Base-by-base conservation (phyloP, 441 rosid genomes). In the Kokia cookei region DNA sequence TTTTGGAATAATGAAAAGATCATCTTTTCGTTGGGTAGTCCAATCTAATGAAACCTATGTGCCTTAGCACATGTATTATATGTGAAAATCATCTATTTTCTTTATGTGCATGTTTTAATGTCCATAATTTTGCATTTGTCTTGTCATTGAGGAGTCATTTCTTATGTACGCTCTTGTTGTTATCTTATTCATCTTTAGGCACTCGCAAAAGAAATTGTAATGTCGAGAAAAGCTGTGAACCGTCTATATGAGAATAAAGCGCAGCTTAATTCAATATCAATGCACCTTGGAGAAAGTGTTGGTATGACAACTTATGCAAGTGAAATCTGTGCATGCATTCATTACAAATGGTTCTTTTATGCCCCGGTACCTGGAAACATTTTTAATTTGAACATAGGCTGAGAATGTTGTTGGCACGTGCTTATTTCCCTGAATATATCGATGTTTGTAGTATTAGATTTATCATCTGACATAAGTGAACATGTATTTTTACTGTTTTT, bases 251-350 rank as follows among this genome's bases (percentile, higher is more conserved):
- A 86, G 73, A 86, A 84, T 76, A 86, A 84, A 80, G 86, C 89
- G 15, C 86, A 86, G 55, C 78, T 86, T 73, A 81, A 82, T 75
- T 86, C 89, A 47, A 84, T 84, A 80, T 86, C 87, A 26, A 82
- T 86, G 89, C 87, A 86, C 66, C 83, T 86, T 15, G 87, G 85
- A 67, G 89, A 86, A 78, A 86, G 87, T 71, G 84, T 84, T n/a
- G 87, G 87, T 86, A 84, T 29, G 76, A 10, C 70, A 69, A 61
- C 72, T 43, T 27, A 70, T 37, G 47, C 58, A 75, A 54, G 12
- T 48, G 47, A 48, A 5, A 60, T 24, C 48, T 58, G n/a, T 26
- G n/a, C 4, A 5, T 42, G 47, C 5, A 24, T 40, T 54, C 19
- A 48, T 63, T 40, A 57, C 59, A 42, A 45, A n/a, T 42, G 70